Conservation (phyloP, 805 yeast species). For the Teunomyces lycoperdinae region DNA sequence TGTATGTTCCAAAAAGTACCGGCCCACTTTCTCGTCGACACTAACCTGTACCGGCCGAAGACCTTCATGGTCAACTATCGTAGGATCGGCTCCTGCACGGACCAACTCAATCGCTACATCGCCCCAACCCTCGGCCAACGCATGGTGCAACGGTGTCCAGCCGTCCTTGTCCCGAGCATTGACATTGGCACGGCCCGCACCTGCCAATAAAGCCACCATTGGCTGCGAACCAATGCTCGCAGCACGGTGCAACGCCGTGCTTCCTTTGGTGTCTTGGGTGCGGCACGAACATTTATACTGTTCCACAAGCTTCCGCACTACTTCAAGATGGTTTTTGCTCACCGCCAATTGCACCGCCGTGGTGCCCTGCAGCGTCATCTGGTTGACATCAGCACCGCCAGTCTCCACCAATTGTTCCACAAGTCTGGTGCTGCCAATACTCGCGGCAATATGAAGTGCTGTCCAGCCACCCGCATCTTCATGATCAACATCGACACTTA, state of each 20-base stretch:
- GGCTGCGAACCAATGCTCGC: constrained; percentile 69
- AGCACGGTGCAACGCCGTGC: constrained; percentile 77
- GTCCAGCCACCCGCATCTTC: constrained; percentile 85
- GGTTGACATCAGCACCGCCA: constrained; percentile 57
- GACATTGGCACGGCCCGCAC: constrained; percentile 55
- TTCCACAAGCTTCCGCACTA: constrained; percentile 51
- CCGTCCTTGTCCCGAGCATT: constrained; percentile 69
- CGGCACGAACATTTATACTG: constrained; percentile 60
- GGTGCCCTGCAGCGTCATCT: constrained; percentile 58
- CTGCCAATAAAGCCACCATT: constrained; percentile 52
- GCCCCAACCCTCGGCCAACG: constrained; percentile 85
- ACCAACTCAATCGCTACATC: constrained; percentile 67
- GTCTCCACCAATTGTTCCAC: constrained; percentile 46
- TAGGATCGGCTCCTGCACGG: constrained; percentile 64
- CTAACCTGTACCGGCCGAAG: constrained; percentile 38
- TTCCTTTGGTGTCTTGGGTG: constrained; percentile 63
- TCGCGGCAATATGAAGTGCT: constrained; percentile 77
- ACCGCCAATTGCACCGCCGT: constrained; percentile 77
- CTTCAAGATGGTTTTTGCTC: constrained; percentile 57
- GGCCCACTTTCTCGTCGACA: constrained; percentile 32
- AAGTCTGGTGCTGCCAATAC: constrained; percentile 62
- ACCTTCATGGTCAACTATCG: constrained; percentile 48
- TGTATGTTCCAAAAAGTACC: constrained; percentile 9
- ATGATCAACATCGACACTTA: constrained; percentile 61
- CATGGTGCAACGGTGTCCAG: constrained; percentile 88